phyloP scores from a whole-genome alignment of 2,329 filamentous ascomycete species.

The Aspergillus sp. region DNA sequence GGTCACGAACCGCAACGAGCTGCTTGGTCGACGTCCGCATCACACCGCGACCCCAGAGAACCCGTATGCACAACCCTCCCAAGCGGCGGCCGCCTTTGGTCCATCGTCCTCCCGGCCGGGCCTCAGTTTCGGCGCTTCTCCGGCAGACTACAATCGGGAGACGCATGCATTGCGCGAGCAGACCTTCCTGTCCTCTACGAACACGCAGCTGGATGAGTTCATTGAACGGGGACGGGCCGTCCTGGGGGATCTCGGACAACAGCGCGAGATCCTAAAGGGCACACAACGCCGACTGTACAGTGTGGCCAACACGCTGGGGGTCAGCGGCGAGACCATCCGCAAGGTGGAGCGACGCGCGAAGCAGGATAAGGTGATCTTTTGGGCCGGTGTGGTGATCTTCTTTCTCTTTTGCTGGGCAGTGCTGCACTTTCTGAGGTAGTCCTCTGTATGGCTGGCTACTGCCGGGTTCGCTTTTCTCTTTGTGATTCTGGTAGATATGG shows the following conservation, averaged over 20 bases:
- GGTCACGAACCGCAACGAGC: conserved; percentile 71
- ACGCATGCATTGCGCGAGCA: conserved; percentile 84
- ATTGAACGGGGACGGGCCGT: conserved; percentile 88
- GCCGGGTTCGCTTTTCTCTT: conserved; percentile 1
- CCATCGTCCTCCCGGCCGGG: conserved; percentile 34
- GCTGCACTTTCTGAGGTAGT: conserved; percentile 74
- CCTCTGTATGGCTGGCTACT: conserved; percentile 1
- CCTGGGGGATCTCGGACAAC: conserved; percentile 79
- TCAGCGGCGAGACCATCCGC: conserved; percentile 93
- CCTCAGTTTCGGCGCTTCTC: conserved; percentile 45
- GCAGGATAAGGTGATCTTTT: conserved; percentile 98
- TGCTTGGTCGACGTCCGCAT: conserved; percentile 82
- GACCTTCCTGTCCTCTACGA: conserved; percentile 77
- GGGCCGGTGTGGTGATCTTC: conserved; percentile 79
- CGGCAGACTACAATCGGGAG: conserved; percentile 66
- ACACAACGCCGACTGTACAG: conserved; percentile 89
- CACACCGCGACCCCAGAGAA: conserved; percentile 82
- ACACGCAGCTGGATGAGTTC: conserved; percentile 87
- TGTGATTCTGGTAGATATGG: conserved; percentile 5
- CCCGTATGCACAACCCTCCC: conserved; percentile 70
- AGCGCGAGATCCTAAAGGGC: conserved; percentile 91
- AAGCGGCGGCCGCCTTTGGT: conserved; percentile 43
- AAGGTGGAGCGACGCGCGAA: conserved; percentile 90
- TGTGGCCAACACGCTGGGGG: conserved; percentile 87
- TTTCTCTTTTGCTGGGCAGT: conserved; percentile 90